Evolutionary conservation across 805 yeast genomes (phyloP), one percentile per base, ranked within the genome.

Genomic region (Metschnikowia orientalis): DNA sequence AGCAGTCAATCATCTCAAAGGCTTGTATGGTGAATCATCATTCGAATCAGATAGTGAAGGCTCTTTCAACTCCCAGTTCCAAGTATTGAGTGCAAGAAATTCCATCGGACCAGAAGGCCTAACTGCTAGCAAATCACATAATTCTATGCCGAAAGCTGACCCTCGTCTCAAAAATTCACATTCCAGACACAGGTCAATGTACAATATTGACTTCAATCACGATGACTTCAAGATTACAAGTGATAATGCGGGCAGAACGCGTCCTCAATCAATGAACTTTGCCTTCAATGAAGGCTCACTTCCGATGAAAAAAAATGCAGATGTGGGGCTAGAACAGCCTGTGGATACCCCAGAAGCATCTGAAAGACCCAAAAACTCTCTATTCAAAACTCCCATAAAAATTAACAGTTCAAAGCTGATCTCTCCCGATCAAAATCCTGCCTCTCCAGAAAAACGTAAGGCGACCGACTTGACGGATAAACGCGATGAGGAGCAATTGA

Each of bases 151-250:
- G 8, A 18, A 14, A 8, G 15, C 23, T 23, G 29, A 31, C 11
- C 38, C 44, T 13, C 34, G 29, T 17, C 26, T 29, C 9, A 30
- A 38, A 16, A 30, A 35, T 15, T 26, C 44, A 12, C 72, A 66
- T 32, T 39, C 56, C n/a, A 60, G 72, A 19, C 61, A 59, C 32
- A 57, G 58, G 29, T 63, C 69, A 2, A 53, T 65, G 67, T 58
- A 53, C 33, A 54, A 51, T 34, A 62, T 66, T 26, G 50, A 52
- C 26, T 44, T 40, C 11, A 38, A 37, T 12, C 25, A 28, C 25
- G 11, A 29, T 22, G 32, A 29, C 23, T 22, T 22, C n/a, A 6
- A 10, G 21, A 23, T 10, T 16, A 11, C 12, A 16, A 19, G n/a
- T n/a, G n/a, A n/a, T n/a, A n/a, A n/a, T n/a, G n/a, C n/a, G n/a